Conservation (phyloP, 2,329 filamentous ascomycete genomes). For the Alternaria viburni region DNA sequence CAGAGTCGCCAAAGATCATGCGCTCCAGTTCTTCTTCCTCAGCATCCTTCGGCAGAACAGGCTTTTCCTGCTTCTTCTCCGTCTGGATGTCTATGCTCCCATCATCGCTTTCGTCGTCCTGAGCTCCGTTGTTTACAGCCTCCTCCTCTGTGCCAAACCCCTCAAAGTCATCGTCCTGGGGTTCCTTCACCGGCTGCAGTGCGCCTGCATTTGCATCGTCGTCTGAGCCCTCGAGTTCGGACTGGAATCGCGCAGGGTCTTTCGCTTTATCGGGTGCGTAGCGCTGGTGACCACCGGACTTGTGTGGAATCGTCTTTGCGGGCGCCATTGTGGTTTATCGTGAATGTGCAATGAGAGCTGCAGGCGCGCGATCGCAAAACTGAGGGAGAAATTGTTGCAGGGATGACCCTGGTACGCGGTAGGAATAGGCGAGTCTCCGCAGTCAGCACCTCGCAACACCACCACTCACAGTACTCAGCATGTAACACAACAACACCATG, state of each 20-base stretch:
- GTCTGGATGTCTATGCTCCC: slow-evolving; percentile 28
- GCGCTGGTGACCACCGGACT: slow-evolving; percentile 28
- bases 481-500: neutral
- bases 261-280: slow-evolving; percentile 24
- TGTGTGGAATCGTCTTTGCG: slow-evolving; percentile 29
- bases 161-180: slow-evolving; percentile 32
- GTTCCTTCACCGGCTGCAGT: slow-evolving; percentile 26
- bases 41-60: slow-evolving; percentile 70
- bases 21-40: slow-evolving; percentile 86
- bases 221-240: slow-evolving; percentile 27
- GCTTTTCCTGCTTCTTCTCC: slow-evolving; percentile 32
- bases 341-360: slow-evolving; percentile 19
- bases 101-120: slow-evolving; percentile 21
- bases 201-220: slow-evolving; percentile 32
- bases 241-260: slow-evolving; percentile 13
- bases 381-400: slow-evolving; percentile 41
- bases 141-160: slow-evolving; percentile 30
- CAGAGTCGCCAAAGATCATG: slow-evolving; percentile 84
- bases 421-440: slow-evolving; percentile 21
- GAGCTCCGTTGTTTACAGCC: slow-evolving; percentile 4
- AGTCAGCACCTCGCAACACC: slow-evolving; percentile 13
- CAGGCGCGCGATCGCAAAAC: slow-evolving; percentile 28
- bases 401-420: slow-evolving; percentile 26
- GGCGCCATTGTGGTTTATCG: slow-evolving; percentile 36
- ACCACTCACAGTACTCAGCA: neutral